Evolutionary conservation across 1,284 basidiomycete genomes (phyloP).

Genomic region (Ceratorhiza oryzae-sativae): DNA sequence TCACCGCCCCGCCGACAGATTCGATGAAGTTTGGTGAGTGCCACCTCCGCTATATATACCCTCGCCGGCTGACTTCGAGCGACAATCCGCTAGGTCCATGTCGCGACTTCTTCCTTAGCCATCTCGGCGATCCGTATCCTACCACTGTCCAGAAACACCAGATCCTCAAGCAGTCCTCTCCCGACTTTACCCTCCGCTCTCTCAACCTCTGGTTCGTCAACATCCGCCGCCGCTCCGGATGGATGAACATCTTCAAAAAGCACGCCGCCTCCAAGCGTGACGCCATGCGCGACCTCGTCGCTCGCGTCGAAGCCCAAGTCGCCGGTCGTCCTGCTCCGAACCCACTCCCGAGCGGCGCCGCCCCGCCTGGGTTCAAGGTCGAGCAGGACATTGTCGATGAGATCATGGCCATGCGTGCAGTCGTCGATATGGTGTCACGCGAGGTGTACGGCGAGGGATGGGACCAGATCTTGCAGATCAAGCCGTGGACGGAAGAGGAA

Average conservation of each 20-base stretch:
- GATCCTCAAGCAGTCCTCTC: conserved; percentile 29
- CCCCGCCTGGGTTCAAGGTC: conserved; percentile 23
- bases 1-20: conserved; percentile 34
- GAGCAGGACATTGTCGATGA: conserved; percentile 33
- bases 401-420: conserved; percentile 37
- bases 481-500: conserved; percentile 40
- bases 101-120: conserved; percentile 42
- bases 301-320: conserved; percentile 37
- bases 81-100: conserved; percentile 35
- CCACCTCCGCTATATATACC: neutral
- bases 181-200: conserved; percentile 39
- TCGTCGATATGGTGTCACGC: conserved; percentile 41
- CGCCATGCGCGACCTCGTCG: conserved; percentile 40
- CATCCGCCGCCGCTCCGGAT: conserved; percentile 42
- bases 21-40: conserved; percentile 38
- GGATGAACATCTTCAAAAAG: conserved; percentile 43
- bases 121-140: conserved; percentile 43
- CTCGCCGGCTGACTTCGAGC: conserved; percentile 16
- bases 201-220: conserved; percentile 44
- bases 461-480: conserved; percentile 22
- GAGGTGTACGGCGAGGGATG: conserved; percentile 40
- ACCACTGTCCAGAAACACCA: conserved; percentile 41
- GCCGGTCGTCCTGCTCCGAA: conserved; percentile 34
- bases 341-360: conserved; percentile 25
- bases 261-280: conserved; percentile 41